A percentile compares a stretch with the other conserved stretches of the same genome.
phyloP scores from a whole-genome alignment of 805 yeast genomes.

The Yarrowia deformans region DNA sequence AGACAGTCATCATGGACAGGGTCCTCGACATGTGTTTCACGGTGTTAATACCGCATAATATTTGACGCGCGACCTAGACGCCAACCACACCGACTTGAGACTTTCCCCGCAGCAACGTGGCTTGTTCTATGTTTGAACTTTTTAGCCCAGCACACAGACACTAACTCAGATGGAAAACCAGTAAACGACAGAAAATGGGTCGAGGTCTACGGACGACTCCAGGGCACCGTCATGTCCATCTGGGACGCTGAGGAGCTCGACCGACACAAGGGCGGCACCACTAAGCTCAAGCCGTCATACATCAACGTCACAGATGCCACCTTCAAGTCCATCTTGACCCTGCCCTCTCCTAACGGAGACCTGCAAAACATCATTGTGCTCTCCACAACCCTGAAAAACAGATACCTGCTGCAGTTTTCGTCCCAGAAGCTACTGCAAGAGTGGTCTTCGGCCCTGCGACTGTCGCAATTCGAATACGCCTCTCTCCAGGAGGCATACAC shows the following conservation, averaged over 20 bases:
- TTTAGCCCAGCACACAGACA: not conserved
- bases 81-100: not conserved
- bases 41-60: constrained; percentile 1
- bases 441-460: constrained; percentile 86
- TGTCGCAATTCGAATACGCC: constrained; percentile 80
- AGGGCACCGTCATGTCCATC: constrained; percentile 89
- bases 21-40: not conserved
- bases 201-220: constrained; percentile 89
- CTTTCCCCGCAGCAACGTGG: constrained; percentile 10
- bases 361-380: constrained; percentile 82
- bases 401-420: constrained; percentile 81
- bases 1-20: not conserved
- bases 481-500: constrained; percentile 94
- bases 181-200: constrained; percentile 75
- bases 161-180: constrained; percentile 78
- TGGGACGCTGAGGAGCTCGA: constrained; percentile 74
- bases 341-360: constrained; percentile 71
- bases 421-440: constrained; percentile 66
- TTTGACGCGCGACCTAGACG: too few relatives aligned
- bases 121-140: not conserved
- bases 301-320: constrained; percentile 91
- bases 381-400: constrained; percentile 89
- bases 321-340: constrained; percentile 70
- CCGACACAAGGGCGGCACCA: constrained; percentile 61
- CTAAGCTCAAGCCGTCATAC: constrained; percentile 76